Base-by-base conservation (phyloP, 805 yeast genomes). In the Wickerhamiella parazyma region DNA sequence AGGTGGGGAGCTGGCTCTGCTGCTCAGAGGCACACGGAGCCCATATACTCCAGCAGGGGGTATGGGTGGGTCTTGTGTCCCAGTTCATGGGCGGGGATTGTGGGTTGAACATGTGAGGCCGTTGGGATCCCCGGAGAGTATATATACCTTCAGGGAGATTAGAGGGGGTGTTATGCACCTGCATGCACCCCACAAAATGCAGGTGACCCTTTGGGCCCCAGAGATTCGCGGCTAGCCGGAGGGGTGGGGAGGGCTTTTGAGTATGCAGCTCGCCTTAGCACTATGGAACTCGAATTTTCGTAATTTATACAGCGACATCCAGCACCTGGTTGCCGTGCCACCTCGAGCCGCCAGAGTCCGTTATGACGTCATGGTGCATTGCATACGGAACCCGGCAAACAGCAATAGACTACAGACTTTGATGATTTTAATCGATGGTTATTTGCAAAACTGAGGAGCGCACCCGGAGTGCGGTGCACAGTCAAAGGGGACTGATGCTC, bases 31-130 rank as follows among this genome's bases (percentile, higher is more conserved):
- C 38, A n/a, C 36, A 25, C 9, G 51, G 45, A 6, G 42, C 48
- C 50, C 50, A 48, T 19, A 48, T 48, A 22, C 41, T 38, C 50
- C 50, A 48, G 45, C 46, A 42, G 12, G 50, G 50, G 34, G 45
- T 48, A n/a, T 41, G 37, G 16, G 42, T 39, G 9, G 42, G 42
- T 19, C 25, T 36, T 17, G 38, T 25, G 33, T 40, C 43, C 43
- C 43, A 33, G 9, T 38, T 38, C 7, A 39, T 20, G 14, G 36
- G 36, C 17, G 42, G 36, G 14, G 38, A 35, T 14, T 26, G 42
- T 12, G 33, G 28, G 11, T 31, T 34, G 10, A 39, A 31, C 42
- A 31, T 39, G 9, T 20, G 11, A 8, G 26, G n/a, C 10, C 10
- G 14, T 11, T 11, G 6, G 17, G 11, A 5, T 4, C 3, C 39